A percentile compares a stretch with the other conserved stretches of the same genome.
Conservation (phyloP, 2,329 filamentous ascomycete species). For the Nemania sp. region DNA sequence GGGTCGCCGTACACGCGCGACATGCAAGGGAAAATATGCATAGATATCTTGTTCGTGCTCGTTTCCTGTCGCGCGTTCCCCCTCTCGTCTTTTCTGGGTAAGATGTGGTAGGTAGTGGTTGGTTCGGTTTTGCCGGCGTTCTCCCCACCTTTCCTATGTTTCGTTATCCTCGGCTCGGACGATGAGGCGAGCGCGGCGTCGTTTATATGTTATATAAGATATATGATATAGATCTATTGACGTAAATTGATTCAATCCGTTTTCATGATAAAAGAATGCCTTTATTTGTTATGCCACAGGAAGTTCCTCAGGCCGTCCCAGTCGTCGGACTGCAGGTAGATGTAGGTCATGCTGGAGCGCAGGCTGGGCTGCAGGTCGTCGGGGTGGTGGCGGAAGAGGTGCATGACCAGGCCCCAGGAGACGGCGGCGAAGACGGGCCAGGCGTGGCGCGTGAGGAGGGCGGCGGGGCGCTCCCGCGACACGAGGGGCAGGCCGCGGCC, state of each 20-base stretch:
- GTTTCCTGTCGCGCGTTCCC: not conserved
- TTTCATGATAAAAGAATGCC: not conserved
- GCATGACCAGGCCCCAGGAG: slow-evolving; percentile 95
- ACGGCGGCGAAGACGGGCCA: slow-evolving; percentile 92
- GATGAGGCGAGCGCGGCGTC: no score
- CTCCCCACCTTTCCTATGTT: no score
- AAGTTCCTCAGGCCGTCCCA: slow-evolving; percentile 89
- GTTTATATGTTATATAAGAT: no score
- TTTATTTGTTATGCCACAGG: slow-evolving; percentile 77
- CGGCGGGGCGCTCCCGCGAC: slow-evolving; percentile 51
- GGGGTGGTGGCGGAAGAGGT: slow-evolving; percentile 89
- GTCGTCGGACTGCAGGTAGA: slow-evolving; percentile 85
- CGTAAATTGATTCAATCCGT: no score
- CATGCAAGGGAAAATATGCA: not conserved
- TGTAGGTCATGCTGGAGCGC: slow-evolving; percentile 95
- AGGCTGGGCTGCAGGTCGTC: slow-evolving; percentile 89
- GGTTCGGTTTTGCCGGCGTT: no score
- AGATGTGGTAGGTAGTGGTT: no score
- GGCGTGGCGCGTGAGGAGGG: slow-evolving; percentile 67
- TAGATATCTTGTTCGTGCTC: not conserved
- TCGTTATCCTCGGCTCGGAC: no score
- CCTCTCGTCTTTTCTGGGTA: not conserved
- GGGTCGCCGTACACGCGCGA: not conserved
- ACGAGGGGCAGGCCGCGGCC: slow-evolving; percentile 55
- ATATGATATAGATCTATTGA: no score